Conservation (phyloP, 2,329 filamentous ascomycete species). For the Xylaria sp. region DNA sequence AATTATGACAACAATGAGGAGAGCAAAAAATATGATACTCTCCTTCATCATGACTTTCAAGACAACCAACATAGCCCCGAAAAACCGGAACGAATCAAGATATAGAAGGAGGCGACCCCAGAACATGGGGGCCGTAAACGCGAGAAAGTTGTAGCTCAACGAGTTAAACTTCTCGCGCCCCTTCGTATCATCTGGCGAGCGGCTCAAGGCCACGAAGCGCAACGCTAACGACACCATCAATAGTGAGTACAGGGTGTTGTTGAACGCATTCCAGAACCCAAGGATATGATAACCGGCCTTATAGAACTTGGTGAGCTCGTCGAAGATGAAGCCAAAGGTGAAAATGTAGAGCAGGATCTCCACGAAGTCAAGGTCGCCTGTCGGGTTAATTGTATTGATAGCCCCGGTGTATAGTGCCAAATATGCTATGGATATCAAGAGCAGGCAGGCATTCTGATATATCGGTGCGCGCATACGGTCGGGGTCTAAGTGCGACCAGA, state of each 20-base stretch:
- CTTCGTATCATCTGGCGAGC: conserved; percentile 61
- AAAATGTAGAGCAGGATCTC: conserved; percentile 91
- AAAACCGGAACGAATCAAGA: conserved; percentile 93
- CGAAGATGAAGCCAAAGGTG: conserved; percentile 88
- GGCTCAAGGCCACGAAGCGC: conserved; percentile 80
- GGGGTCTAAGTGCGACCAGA: conserved; percentile 87
- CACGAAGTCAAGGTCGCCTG: conserved; percentile 83
- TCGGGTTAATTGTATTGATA: conserved; percentile 92
- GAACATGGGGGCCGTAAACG: conserved; percentile 95
- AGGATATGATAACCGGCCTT: conserved; percentile 93
- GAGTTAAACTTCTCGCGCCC: conserved; percentile 75
- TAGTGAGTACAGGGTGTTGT: conserved; percentile 81
- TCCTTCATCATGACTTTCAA: conserved; percentile 95
- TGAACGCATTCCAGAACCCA: conserved; percentile 98
- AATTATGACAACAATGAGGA: conserved; percentile 83
- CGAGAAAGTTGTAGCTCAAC: conserved; percentile 92
- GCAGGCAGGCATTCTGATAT: conserved; percentile 91
- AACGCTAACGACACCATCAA: conserved; percentile 81
- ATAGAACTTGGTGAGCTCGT: conserved; percentile 89
- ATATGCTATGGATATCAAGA: conserved; percentile 85
- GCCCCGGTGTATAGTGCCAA: conserved; percentile 87
- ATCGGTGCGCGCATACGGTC: conserved; percentile 92
- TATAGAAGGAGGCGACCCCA: conserved; percentile 94
- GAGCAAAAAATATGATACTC: conserved; percentile 94
- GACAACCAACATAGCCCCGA: conserved; percentile 97